Percentiles rank a stretch among this genome's conserved stretches.
These are phyloP conservation scores for Sordaria brevicollis DNA, from an alignment of 495 filamentous ascomycete species.

Conservation along the genomic window DNA sequence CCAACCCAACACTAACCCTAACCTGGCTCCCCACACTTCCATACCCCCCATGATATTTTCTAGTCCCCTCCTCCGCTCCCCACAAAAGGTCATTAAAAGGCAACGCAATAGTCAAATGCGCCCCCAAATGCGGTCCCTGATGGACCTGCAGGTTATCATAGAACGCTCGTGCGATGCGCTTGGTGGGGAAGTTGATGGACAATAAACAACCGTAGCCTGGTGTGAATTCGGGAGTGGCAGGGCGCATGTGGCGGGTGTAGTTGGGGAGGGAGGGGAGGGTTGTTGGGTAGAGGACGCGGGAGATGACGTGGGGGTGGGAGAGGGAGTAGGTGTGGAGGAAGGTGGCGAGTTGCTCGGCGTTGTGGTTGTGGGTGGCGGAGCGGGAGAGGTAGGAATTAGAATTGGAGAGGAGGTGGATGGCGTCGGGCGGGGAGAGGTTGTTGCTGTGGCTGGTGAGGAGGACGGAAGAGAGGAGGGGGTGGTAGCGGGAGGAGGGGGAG, in stretches of 20 bases:
- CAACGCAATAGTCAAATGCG: constrained; percentile 33
- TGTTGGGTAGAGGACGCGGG: constrained; percentile 30
- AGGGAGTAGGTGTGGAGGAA: constrained; percentile 16
- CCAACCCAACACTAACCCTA: constrained; percentile 31
- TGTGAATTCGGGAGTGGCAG: constrained; percentile 18
- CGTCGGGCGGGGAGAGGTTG: constrained; percentile 32
- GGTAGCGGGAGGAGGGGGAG: constrained; percentile 25
- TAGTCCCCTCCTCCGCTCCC: constrained; percentile 12
- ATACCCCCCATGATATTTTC: constrained; percentile 16
- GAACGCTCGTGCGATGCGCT: constrained; percentile 23
- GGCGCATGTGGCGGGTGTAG: constrained; percentile 29
- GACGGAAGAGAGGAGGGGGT: constrained; percentile 18
- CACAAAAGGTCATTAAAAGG: constrained; percentile 31
- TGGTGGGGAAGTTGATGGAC: constrained; percentile 30
- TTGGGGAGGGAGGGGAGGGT: constrained; percentile 16
- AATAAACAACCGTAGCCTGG: constrained; percentile 31
- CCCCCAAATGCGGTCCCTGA: constrained; percentile 37
- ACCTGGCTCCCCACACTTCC: constrained; percentile 23
- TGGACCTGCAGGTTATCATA: constrained; percentile 32
- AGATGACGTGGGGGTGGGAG: constrained; percentile 18
- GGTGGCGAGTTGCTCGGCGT: constrained; percentile 28
- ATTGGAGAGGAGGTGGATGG: constrained; percentile 29
- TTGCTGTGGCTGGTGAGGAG: constrained; percentile 24
- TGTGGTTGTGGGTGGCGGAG: constrained; percentile 29
- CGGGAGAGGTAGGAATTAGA: constrained; percentile 30